A percentile compares a stretch with the other conserved stretches of the same genome.
These are phyloP conservation scores for Saccharomycopsis capsularis DNA, from an alignment of 805 yeast species.

Conservation along the genomic window DNA sequence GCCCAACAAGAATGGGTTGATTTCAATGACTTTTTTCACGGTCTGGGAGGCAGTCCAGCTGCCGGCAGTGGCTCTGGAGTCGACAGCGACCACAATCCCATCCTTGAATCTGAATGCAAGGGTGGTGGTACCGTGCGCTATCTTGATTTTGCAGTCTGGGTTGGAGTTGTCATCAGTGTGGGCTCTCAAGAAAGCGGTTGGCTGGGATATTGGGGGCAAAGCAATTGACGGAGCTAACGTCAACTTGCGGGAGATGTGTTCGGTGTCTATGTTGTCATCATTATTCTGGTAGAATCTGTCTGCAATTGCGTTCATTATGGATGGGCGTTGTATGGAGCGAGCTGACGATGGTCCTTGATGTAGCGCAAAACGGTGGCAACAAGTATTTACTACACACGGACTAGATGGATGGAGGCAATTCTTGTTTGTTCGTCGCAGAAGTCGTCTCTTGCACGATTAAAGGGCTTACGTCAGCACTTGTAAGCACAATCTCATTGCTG, in stretches of 20 bases:
- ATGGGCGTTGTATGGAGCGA: no score
- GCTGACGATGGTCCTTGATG: no score
- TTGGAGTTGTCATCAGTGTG: constrained; percentile 92
- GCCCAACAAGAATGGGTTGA: constrained; percentile 90
- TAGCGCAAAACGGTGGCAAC: no score
- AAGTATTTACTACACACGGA: no score
- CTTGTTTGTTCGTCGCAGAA: no score
- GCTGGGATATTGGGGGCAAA: constrained; percentile 80
- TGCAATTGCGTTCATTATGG: constrained; percentile 20
- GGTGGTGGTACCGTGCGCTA: constrained; percentile 99
- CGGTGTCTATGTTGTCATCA: constrained; percentile 1
- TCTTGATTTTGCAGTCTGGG: constrained; percentile 91
- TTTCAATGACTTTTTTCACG: constrained; percentile 94
- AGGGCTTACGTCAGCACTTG: no score
- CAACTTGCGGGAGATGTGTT: background rate
- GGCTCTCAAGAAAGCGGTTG: constrained; percentile 91
- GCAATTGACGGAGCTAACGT: constrained; percentile 52
- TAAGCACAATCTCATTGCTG: no score
- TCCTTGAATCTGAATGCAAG: constrained; percentile 93
- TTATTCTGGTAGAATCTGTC: constrained; percentile 6
- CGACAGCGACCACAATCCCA: constrained; percentile 94
- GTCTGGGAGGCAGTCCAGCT: constrained; percentile 98
- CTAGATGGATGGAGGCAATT: no score
- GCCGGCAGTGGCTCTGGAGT: constrained; percentile 97
- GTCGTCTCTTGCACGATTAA: no score